A percentile compares a stretch with the other conserved stretches of the same genome.
phyloP scores from a whole-genome alignment of 148 eudicot genomes.

The Spergularia bocconei region DNA sequence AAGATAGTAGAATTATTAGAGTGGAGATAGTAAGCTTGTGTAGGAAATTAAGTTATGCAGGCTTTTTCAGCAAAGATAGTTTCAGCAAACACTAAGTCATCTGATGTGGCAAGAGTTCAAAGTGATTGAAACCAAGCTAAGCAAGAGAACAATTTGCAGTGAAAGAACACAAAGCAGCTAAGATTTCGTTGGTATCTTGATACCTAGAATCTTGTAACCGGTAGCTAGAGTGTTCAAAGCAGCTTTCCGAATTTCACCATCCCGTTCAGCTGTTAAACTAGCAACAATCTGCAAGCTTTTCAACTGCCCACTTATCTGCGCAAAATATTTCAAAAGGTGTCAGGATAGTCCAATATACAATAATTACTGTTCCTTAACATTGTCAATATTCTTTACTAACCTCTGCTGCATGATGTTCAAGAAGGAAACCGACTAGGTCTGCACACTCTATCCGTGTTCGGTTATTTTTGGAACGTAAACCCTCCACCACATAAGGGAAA shows the following conservation, averaged over 20 bases:
- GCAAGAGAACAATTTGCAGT: too few species aligned
- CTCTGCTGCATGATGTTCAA: slow-evolving; percentile 84
- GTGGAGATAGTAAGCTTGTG: background rate
- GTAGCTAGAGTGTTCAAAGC: slow-evolving; percentile 83
- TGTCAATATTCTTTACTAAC: slow-evolving; percentile 26
- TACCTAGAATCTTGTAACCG: slow-evolving; percentile 94
- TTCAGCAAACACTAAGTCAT: background rate
- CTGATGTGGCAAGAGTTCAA: background rate
- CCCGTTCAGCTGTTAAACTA: slow-evolving; percentile 89
- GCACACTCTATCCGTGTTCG: slow-evolving; percentile 85
- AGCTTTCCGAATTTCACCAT: slow-evolving; percentile 93
- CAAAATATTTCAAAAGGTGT: slow-evolving; percentile 3
- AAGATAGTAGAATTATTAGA: too few species aligned
- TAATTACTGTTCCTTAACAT: background rate
- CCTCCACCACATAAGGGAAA: slow-evolving; percentile 84
- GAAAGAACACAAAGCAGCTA: background rate
- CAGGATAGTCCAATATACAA: background rate
- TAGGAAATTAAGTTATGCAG: background rate
- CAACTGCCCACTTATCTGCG: slow-evolving; percentile 78
- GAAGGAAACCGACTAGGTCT: slow-evolving; percentile 79
- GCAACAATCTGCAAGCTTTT: slow-evolving; percentile 95
- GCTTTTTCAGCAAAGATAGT: background rate
- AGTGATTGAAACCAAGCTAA: background rate
- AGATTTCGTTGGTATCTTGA: slow-evolving; percentile 9
- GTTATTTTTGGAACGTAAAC: slow-evolving; percentile 84